Evolutionary conservation across 1,284 basidiomycete species (phyloP), one percentile per base, ranked within the genome.

Genomic region (Cronartium quercuum): DNA sequence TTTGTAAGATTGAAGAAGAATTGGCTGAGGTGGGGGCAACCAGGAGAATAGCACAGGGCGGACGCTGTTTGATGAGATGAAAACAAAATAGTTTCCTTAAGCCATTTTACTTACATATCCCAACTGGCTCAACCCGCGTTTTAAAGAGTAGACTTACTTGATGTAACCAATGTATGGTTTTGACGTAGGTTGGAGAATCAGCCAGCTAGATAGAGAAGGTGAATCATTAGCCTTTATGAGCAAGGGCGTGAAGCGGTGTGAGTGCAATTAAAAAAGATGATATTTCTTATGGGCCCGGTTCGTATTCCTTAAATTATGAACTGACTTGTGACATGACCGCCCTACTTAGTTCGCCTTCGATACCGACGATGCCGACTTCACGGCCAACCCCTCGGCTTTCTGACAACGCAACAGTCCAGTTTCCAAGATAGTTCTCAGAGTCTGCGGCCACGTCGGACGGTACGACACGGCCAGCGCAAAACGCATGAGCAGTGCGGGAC

Each of bases 281-380:
- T 29, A 29, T 29, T 29, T 29, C 29, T 29, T 29, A 29, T 29
- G 2, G 29, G 29, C 29, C 2, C 29, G 29, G 1, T 29, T 29
- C 29, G 1, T 29, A 41, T 15, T 21, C 37, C 9, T 1, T 10
- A 37, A 5, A 15, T 21, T 29, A 15, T 13, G 29, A 13, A 24
- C 65, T n/a, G 6, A 78, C 78, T 74, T 80, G 78, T 10, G 79
- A 77, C n/a, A 80, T 44, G 6, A 75, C 34, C 12, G 78, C 75
- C 21, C 70, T 68, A 9, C 76, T 77, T 3, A 71, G 41, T 13
- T 79, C 76, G 4, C 61, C 37, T 51, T 80, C 70, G 44, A 79
- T 60, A 9, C 76, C 77, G 3, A 76, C 77, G 21, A 79, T 69
- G 15, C 78, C 79, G 6, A 80, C 76, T n/a, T 80, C 77, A 13